Conservation (phyloP, 257 asterid genomes). For the Solanum paucissectum region DNA sequence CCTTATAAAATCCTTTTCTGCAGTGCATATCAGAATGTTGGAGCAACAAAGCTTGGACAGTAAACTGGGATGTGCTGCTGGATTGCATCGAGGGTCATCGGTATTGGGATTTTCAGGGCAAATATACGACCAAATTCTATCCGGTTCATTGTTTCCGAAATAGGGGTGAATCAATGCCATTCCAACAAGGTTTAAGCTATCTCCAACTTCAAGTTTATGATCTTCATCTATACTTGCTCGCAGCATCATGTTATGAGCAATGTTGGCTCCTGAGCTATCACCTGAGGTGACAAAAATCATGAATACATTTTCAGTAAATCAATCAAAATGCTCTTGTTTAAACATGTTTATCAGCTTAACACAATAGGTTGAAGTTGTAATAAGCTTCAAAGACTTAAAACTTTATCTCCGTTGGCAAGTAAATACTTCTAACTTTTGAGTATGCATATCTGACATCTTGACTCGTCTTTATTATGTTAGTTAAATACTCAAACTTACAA, state of each 20-base stretch:
- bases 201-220: background rate
- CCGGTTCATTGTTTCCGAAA: constrained; percentile 28
- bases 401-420: no score
- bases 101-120: constrained; percentile 1
- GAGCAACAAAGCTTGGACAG: constrained; percentile 17
- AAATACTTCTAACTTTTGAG: background rate
- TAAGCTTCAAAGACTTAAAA: no score
- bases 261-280: constrained; percentile 79
- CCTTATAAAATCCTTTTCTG: constrained; percentile 44
- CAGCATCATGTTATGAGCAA: constrained; percentile 40
- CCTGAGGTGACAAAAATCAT: constrained; percentile 16
- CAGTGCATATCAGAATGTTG: constrained; percentile 33
- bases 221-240: constrained; percentile 6
- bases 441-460: no score
- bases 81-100: constrained; percentile 57
- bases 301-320: background rate
- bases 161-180: constrained; percentile 53
- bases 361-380: background rate
- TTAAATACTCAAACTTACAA: background rate
- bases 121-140: constrained; percentile 28
- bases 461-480: background rate
- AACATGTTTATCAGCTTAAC: background rate
- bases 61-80: constrained; percentile 30
- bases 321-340: background rate
- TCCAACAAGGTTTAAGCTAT: constrained; percentile 21